phyloP scores from a whole-genome alignment of 2,329 filamentous ascomycete genomes.

The Pyrenochaeta sp. region DNA sequence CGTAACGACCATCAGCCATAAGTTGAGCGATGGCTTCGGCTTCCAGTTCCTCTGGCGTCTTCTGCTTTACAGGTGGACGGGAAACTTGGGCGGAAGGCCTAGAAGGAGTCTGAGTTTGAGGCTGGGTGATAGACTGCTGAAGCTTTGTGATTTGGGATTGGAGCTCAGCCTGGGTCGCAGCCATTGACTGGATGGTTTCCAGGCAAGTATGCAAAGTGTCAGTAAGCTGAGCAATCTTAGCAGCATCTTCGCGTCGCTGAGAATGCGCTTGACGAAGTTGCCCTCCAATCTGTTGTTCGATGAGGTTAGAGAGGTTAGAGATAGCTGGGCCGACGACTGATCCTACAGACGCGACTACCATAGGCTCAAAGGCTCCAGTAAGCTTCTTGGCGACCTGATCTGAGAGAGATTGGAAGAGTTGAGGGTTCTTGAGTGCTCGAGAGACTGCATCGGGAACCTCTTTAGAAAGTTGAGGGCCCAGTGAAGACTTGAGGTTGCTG shows the following conservation, averaged over 20 bases:
- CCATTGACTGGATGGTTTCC: constrained; percentile 75
- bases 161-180: constrained; percentile 71
- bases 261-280: constrained; percentile 62
- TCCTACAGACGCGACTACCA: constrained; percentile 65
- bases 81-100: constrained; percentile 37
- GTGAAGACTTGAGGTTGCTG: constrained; percentile 70
- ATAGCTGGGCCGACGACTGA: constrained; percentile 69
- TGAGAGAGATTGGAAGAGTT: constrained; percentile 75
- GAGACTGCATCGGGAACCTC: constrained; percentile 76
- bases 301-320: constrained; percentile 72
- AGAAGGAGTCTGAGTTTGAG: constrained; percentile 15
- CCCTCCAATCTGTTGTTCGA: constrained; percentile 68
- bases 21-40: constrained; percentile 68
- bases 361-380: constrained; percentile 71
- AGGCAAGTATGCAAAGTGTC: constrained; percentile 72
- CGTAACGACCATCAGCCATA: constrained; percentile 65
- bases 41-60: constrained; percentile 64
- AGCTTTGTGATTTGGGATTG: constrained; percentile 63
- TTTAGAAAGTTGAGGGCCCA: constrained; percentile 72
- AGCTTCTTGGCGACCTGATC: constrained; percentile 76
- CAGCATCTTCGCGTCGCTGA: constrained; percentile 62
- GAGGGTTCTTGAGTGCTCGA: constrained; percentile 75
- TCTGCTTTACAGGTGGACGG: constrained; percentile 52
- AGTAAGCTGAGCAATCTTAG: constrained; percentile 78
- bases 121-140: constrained; percentile 51